phyloP scores from a whole-genome alignment of 2,329 filamentous ascomycete species.

The Dryadomyces sulphureus region DNA sequence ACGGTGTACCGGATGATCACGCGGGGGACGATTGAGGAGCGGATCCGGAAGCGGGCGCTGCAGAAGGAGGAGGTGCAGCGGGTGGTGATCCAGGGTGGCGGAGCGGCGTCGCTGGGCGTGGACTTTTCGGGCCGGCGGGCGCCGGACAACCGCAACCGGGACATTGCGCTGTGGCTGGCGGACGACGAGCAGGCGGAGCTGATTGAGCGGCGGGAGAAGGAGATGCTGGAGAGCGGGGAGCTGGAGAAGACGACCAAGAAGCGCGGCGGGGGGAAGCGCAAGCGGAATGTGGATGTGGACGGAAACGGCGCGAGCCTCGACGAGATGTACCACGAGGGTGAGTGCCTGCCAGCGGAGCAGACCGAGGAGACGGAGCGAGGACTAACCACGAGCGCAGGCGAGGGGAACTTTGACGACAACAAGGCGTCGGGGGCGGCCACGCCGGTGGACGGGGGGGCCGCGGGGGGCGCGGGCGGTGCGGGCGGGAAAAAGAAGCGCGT shows the following conservation, averaged over 20 bases:
- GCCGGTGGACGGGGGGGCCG: slow-evolving; percentile 37
- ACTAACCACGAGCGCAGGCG: slow-evolving; percentile 49
- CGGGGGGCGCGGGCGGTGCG: too few relatives aligned
- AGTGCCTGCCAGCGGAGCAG: slow-evolving; percentile 20
- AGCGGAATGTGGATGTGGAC: slow-evolving; percentile 23
- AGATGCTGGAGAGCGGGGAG: slow-evolving; percentile 61
- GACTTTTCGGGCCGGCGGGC: slow-evolving; percentile 89
- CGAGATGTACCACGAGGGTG: slow-evolving; percentile 98
- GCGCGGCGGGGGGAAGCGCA: slow-evolving; percentile 40
- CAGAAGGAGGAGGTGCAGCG: slow-evolving; percentile 99
- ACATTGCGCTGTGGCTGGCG: slow-evolving; percentile 97
- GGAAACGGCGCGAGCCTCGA: slow-evolving; percentile 55
- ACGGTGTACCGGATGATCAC: slow-evolving; percentile 97
- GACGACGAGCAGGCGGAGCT: slow-evolving; percentile 92
- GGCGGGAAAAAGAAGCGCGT: slow-evolving; percentile 41
- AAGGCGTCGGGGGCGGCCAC: slow-evolving; percentile 80
- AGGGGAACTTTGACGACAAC: slow-evolving; percentile 83
- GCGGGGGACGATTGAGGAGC: slow-evolving; percentile 90
- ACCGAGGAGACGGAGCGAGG: not conserved
- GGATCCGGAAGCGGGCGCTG: slow-evolving; percentile 88
- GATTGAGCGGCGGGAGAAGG: slow-evolving; percentile 84
- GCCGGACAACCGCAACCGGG: slow-evolving; percentile 85
- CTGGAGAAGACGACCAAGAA: slow-evolving; percentile 46
- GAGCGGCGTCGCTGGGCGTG: slow-evolving; percentile 40
- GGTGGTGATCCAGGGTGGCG: slow-evolving; percentile 82